Evolutionary conservation across 1,139 yeast species (phyloP).

Genomic region (Torulaspora pretoriensis): DNA sequence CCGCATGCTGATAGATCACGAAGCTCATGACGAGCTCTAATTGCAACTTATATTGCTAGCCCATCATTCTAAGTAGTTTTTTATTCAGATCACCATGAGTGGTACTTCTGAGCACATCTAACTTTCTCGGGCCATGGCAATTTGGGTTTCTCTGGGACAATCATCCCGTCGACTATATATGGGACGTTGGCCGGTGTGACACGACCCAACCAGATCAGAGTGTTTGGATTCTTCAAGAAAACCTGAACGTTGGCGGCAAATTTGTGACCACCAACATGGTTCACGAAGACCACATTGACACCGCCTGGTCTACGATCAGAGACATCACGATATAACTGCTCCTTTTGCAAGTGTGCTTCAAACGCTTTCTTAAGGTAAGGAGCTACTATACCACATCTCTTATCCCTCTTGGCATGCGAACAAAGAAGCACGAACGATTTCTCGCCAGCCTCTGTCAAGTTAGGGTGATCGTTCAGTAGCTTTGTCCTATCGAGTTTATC

Average conservation of each 20-base stretch:
- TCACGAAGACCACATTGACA: slow-evolving; percentile 60
- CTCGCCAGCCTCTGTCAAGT: slow-evolving; percentile 41
- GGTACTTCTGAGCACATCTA: slow-evolving; percentile 34
- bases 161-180: slow-evolving; percentile 61
- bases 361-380: slow-evolving; percentile 83
- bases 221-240: slow-evolving; percentile 61
- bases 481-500: slow-evolving; percentile 17
- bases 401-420: slow-evolving; percentile 87
- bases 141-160: slow-evolving; percentile 30
- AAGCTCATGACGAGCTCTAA: slow-evolving; percentile 11
- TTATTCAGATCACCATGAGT: slow-evolving; percentile 23
- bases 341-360: slow-evolving; percentile 65
- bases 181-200: slow-evolving; percentile 72
- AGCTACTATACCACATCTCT: slow-evolving; percentile 89
- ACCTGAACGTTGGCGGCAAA: slow-evolving; percentile 84
- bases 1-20: slow-evolving; percentile 2
- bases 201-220: slow-evolving; percentile 83
- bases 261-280: slow-evolving; percentile 95
- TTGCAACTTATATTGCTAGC: not conserved
- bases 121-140: slow-evolving; percentile 36
- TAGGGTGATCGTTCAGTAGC: slow-evolving; percentile 23
- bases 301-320: slow-evolving; percentile 75
- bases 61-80: not conserved
- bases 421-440: slow-evolving; percentile 69
- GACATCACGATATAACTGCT: slow-evolving; percentile 65